phyloP scores from a whole-genome alignment of 2,329 filamentous ascomycete genomes.

The Ceratocystis albifundus region DNA sequence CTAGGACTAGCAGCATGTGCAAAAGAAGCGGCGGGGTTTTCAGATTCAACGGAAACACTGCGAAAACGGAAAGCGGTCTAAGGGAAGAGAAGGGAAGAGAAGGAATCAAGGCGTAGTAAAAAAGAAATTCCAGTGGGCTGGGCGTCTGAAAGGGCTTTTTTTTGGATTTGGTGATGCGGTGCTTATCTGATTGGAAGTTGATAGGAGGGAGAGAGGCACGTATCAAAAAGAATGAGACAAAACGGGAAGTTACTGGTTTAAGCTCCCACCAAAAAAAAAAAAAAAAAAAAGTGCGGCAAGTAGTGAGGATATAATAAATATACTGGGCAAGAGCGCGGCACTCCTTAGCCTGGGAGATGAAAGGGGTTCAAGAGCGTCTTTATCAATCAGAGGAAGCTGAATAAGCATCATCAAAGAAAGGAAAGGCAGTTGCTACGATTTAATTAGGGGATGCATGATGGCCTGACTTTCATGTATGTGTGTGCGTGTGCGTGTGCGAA shows the following conservation, averaged over 20 bases:
- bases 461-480: not conserved
- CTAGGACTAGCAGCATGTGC: not conserved
- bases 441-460: not conserved
- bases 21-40: not conserved
- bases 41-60: conserved; percentile 4
- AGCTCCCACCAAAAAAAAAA: no score
- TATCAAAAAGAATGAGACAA: not conserved
- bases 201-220: not conserved
- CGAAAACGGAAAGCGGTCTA: conserved; percentile 9
- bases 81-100: not conserved
- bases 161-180: not conserved
- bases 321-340: not conserved
- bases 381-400: conserved; percentile 10
- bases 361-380: not conserved
- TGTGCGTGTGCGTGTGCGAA: no score
- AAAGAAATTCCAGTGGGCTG: not conserved
- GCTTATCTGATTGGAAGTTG: conserved; percentile 6
- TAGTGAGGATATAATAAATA: not conserved
- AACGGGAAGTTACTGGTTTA: not conserved
- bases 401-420: not conserved
- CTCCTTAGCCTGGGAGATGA: not conserved
- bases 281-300: not conserved
- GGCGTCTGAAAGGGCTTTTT: not conserved
- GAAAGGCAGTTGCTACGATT: not conserved
- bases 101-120: not conserved